Conservation (phyloP, 176 grass and related monocot species). For the Aegilops longissima region DNA sequence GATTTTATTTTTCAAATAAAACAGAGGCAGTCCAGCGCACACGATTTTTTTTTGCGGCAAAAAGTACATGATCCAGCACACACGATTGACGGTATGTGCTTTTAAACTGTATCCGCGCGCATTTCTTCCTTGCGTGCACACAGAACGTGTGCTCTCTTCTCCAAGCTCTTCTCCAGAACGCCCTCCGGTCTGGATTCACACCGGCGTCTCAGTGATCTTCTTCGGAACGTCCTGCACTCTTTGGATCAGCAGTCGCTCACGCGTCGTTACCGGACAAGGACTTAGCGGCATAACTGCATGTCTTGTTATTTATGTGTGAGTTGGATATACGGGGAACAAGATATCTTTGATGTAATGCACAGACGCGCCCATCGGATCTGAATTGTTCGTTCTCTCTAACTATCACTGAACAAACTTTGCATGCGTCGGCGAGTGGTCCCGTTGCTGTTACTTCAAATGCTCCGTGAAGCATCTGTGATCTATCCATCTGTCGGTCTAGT, state of each 20-base stretch:
- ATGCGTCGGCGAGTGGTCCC: no score
- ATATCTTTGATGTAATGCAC: background rate
- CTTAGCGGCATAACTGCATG: background rate
- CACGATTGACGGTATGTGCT: background rate
- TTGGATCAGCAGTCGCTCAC: background rate
- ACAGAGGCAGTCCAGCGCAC: background rate
- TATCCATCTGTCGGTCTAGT: no score
- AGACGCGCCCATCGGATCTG: no score
- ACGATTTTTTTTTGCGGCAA: no score
- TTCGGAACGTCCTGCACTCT: no score
- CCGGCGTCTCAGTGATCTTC: background rate
- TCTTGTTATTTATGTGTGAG: background rate
- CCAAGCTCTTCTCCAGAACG: background rate
- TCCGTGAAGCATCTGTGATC: no score
- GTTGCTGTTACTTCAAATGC: no score
- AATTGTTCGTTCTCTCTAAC: no score
- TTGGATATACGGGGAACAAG: background rate
- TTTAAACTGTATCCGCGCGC: background rate
- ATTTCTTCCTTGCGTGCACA: background rate
- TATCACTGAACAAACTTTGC: no score
- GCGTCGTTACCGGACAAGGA: background rate
- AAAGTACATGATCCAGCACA: no score
- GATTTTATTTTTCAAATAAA: no score
- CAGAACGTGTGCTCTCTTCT: background rate
- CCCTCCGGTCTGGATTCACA: background rate